phyloP scores from a whole-genome alignment of 2,329 filamentous ascomycete genomes.

The Sporothrix variecibatus region DNA sequence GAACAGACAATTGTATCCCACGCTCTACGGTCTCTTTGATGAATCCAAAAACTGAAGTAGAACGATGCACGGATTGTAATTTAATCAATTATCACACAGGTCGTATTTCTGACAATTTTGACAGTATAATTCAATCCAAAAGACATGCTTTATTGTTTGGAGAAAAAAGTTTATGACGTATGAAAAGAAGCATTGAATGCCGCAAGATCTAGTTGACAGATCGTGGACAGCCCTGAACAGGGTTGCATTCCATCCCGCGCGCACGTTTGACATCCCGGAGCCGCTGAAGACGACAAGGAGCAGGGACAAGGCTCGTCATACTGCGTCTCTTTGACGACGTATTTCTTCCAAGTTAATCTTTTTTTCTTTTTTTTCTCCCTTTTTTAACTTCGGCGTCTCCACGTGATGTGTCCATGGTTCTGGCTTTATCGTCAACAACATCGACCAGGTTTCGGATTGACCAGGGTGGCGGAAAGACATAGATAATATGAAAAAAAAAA shows the following conservation, averaged over 20 bases:
- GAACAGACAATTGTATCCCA: slow-evolving; percentile 1
- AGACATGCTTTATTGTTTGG: too few species aligned
- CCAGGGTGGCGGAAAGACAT: background rate
- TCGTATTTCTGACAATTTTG: too few species aligned
- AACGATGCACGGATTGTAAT: too few species aligned
- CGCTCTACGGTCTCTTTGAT: too few species aligned
- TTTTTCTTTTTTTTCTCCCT: background rate
- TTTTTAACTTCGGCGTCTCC: background rate
- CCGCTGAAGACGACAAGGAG: background rate
- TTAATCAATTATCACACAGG: too few species aligned
- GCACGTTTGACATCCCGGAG: background rate
- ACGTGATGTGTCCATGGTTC: slow-evolving; percentile 11
- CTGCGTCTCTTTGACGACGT: background rate
- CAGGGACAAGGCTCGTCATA: background rate
- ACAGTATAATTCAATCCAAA: too few species aligned
- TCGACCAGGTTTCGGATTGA: slow-evolving; percentile 20
- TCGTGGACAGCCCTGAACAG: background rate
- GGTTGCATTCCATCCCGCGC: slow-evolving; percentile 7
- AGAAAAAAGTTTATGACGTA: too few species aligned
- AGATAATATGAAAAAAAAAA: too few species aligned
- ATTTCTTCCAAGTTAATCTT: background rate
- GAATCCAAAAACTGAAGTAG: too few species aligned
- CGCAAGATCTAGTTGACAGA: background rate
- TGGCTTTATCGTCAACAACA: background rate
- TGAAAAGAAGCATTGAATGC: background rate